Evolutionary conservation across 164 flowering plant genomes (phyloP).

Genomic region (Chimonanthus salicifolius): DNA sequence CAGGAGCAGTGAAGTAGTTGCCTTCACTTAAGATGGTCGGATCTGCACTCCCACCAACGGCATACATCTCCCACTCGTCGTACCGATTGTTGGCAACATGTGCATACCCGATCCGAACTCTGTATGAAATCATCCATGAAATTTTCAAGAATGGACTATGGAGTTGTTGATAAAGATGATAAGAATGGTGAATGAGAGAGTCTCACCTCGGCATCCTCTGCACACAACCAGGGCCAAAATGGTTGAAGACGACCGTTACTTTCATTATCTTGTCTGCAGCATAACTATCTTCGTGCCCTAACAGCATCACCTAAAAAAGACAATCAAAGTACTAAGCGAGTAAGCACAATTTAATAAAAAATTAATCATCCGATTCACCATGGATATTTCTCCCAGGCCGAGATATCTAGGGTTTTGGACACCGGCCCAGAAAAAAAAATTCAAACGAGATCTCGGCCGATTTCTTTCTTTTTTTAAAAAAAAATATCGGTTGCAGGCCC

Average conservation of each 20-base stretch:
- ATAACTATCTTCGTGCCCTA: constrained; percentile 49
- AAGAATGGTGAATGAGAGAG: not conserved
- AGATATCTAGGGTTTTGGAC: too few relatives aligned
- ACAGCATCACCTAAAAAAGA: constrained; percentile 51
- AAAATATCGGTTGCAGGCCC: too few relatives aligned
- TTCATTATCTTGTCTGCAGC: constrained; percentile 49
- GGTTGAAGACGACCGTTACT: constrained; percentile 58
- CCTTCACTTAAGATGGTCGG: constrained; percentile 47
- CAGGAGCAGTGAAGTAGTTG: constrained; percentile 35
- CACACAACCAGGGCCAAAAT: constrained; percentile 50
- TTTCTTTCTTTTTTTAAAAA: too few relatives aligned
- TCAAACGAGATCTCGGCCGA: too few relatives aligned
- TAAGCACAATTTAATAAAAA: not conserved
- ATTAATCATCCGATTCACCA: not conserved
- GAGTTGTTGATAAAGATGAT: not conserved
- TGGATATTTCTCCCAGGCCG: too few relatives aligned
- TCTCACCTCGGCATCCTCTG: constrained; percentile 53
- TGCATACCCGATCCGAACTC: constrained; percentile 26
- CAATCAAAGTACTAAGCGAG: not conserved
- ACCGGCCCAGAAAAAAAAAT: too few relatives aligned
- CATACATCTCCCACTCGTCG: constrained; percentile 44
- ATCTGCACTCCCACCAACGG: constrained; percentile 39
- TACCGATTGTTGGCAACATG: constrained; percentile 44
- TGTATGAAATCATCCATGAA: not conserved
- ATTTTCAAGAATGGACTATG: not conserved